Percentiles rank a stretch among this genome's conserved stretches.
phyloP scores from a whole-genome alignment of 2,329 filamentous ascomycete species.

The Fusarium haematococcum region DNA sequence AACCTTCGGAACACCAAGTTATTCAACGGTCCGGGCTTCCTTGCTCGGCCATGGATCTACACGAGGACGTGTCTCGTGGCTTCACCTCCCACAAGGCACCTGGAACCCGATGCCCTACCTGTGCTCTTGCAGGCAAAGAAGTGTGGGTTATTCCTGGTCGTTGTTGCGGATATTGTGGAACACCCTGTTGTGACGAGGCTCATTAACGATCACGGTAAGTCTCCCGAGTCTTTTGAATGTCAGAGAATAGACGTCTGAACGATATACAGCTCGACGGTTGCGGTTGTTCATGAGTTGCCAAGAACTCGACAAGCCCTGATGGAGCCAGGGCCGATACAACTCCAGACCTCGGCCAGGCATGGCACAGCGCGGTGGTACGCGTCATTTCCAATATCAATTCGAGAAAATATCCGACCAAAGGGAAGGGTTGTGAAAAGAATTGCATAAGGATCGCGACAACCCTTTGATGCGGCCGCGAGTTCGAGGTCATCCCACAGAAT shows the following conservation, averaged over 20 bases:
- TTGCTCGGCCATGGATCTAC: neutral
- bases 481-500: constrained; percentile 7
- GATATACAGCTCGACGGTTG: neutral
- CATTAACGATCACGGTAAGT: constrained; percentile 14
- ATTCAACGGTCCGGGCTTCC: neutral
- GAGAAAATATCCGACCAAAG: neutral
- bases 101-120: constrained; percentile 65
- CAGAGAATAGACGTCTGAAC: constrained; percentile 5
- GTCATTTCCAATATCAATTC: neutral
- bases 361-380: neutral
- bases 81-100: constrained; percentile 51
- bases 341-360: neutral
- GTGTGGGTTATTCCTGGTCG: constrained; percentile 68
- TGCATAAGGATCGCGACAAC: constrained; percentile 2
- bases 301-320: neutral
- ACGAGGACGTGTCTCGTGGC: neutral
- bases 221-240: neutral
- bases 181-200: constrained; percentile 50
- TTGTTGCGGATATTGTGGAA: constrained; percentile 63
- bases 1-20: neutral
- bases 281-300: neutral
- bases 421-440: neutral
- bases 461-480: neutral
- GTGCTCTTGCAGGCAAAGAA: constrained; percentile 61
- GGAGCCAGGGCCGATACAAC: neutral